A percentile compares a stretch with the other conserved stretches of the same genome.
These are phyloP conservation scores for Breynia disticha DNA, from an alignment of 441 rosid species.

Conservation along the genomic window DNA sequence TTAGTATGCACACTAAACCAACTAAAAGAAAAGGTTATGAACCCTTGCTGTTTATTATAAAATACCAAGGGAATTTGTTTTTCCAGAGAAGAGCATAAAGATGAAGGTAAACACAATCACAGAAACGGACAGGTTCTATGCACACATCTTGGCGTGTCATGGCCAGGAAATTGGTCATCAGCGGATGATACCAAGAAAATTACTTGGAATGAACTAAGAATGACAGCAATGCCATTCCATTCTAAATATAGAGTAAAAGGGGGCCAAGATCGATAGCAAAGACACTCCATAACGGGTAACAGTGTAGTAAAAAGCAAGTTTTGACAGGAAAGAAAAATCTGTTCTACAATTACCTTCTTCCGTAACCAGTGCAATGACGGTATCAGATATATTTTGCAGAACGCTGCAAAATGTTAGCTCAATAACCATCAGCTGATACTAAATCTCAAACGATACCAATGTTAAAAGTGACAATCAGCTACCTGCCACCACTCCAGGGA, in stretches of 20 bases:
- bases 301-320: not conserved
- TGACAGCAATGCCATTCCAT: too few species aligned
- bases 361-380: slow-evolving; percentile 65
- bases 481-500: slow-evolving; percentile 97
- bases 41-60: too few species aligned
- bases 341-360: slow-evolving; percentile 50
- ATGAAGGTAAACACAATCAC: not conserved
- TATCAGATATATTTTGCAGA: slow-evolving; percentile 57
- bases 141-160: too few species aligned
- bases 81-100: not conserved
- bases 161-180: too few species aligned
- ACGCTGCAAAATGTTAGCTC: slow-evolving; percentile 41
- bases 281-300: not conserved
- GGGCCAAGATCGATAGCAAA: too few species aligned
- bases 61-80: too few species aligned
- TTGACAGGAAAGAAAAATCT: not conserved
- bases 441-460: not conserved
- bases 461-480: not conserved
- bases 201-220: not conserved
- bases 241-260: too few species aligned
- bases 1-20: too few species aligned
- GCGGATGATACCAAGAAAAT: too few species aligned
- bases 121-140: not conserved
- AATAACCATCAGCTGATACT: slow-evolving; percentile 13
- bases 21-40: too few species aligned